Conservation (phyloP, 495 filamentous ascomycete genomes). For the Annulohypoxylon bovei region DNA sequence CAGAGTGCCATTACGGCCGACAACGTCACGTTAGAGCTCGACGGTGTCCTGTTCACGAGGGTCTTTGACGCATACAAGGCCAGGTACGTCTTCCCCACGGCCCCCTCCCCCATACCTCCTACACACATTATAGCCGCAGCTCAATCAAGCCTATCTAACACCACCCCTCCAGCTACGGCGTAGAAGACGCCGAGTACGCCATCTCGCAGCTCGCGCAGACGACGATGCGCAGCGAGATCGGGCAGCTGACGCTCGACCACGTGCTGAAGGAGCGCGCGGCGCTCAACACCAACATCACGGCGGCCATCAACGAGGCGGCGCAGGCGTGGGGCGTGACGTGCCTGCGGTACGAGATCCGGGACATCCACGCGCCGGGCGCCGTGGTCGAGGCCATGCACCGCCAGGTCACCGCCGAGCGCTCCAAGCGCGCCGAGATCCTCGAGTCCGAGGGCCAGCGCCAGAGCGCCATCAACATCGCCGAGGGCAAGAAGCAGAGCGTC, state of each 20-base stretch:
- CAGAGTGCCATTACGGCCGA: conserved; percentile 98
- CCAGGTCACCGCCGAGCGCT: conserved; percentile 95
- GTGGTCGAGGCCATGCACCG: conserved; percentile 98
- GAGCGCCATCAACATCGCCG: conserved; percentile 97
- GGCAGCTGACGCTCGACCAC: conserved; percentile 94
- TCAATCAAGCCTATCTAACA: conserved; percentile 8
- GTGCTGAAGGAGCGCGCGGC: conserved; percentile 95
- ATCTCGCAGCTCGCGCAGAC: conserved; percentile 98
- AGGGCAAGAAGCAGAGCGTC: conserved; percentile 93
- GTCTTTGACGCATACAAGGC: conserved; percentile 99
- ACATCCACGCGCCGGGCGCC: conserved; percentile 93
- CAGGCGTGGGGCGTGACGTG: conserved; percentile 97
- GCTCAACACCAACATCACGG: conserved; percentile 96
- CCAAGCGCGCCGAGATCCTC: conserved; percentile 95
- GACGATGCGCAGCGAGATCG: conserved; percentile 98
- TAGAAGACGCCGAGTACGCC: conserved; percentile 98
- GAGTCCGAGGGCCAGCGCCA: conserved; percentile 96
- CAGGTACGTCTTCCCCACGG: conserved; percentile 67
- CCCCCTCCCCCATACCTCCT: neutral
- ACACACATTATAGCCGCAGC: neutral
- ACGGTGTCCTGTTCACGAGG: conserved; percentile 93
- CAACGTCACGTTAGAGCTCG: conserved; percentile 95
- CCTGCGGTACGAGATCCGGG: conserved; percentile 95
- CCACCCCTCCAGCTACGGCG: conserved; percentile 78
- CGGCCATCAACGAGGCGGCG: conserved; percentile 97